Evolutionary conservation across 176 grass and related monocot genomes (phyloP).

Genomic region (Thalia dealbata): DNA sequence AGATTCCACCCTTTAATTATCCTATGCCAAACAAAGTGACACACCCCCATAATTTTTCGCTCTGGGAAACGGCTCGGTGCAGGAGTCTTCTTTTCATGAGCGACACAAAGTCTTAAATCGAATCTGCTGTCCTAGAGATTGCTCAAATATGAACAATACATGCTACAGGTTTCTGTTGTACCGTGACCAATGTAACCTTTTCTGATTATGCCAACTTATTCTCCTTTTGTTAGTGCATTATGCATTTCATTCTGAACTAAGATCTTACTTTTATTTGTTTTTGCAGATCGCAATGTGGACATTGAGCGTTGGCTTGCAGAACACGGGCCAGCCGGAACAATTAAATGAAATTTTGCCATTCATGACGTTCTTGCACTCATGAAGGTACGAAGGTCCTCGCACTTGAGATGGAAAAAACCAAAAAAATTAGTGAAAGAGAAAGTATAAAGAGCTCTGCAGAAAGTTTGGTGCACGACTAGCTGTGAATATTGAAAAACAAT

Average conservation of each 20-base stretch:
- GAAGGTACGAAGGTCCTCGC: constrained; percentile 6
- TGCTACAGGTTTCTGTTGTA: neutral
- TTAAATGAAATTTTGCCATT: constrained; percentile 13
- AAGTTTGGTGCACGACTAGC: neutral
- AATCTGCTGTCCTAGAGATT: neutral
- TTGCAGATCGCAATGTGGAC: constrained; percentile 48
- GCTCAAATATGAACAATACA: neutral
- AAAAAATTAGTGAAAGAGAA: constrained; percentile 21
- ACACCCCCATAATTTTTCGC: too few relatives aligned
- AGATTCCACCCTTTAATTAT: too few relatives aligned
- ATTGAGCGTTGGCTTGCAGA: constrained; percentile 58
- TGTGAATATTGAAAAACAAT: neutral
- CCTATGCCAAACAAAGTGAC: too few relatives aligned
- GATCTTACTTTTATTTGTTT: constrained; percentile 7
- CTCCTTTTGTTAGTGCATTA: neutral
- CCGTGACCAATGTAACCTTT: neutral
- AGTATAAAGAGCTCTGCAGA: neutral
- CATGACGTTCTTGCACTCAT: constrained; percentile 11
- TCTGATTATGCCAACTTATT: neutral
- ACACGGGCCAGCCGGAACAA: constrained; percentile 17
- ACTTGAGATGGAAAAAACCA: constrained; percentile 26
- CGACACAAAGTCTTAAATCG: neutral
- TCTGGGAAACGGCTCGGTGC: too few relatives aligned
- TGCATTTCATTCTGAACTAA: constrained; percentile 6
- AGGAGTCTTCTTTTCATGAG: too few relatives aligned